phyloP scores from a whole-genome alignment of 1,284 basidiomycete genomes.

The Singerocomus rubriflavus region DNA sequence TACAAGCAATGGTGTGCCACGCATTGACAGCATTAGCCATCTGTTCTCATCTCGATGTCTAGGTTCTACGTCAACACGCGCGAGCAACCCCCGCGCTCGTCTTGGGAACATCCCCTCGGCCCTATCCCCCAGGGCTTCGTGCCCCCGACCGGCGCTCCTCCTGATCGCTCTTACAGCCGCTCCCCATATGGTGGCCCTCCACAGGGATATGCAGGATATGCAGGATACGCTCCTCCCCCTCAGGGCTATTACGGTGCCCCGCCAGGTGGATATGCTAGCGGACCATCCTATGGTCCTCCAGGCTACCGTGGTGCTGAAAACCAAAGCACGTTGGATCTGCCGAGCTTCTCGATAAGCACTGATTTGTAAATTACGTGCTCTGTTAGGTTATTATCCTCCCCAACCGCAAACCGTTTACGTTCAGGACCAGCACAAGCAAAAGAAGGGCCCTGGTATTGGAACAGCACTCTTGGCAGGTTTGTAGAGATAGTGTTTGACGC shows the following conservation, averaged over 20 bases:
- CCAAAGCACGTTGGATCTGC: constrained; percentile 21
- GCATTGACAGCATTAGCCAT: neutral
- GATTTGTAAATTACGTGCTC: neutral
- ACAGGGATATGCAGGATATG: constrained; percentile 26
- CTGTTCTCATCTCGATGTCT: constrained; percentile 1
- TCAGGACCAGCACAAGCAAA: constrained; percentile 18
- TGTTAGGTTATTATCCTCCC: constrained; percentile 16
- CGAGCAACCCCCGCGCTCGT: constrained; percentile 57
- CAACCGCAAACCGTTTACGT: constrained; percentile 16
- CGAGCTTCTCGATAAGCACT: neutral
- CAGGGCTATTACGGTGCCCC: constrained; percentile 25
- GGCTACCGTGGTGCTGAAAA: constrained; percentile 4
- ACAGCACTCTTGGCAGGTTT: constrained; percentile 28
- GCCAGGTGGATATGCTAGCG: constrained; percentile 18
- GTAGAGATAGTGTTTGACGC: constrained; percentile 4
- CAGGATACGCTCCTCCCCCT: constrained; percentile 10
- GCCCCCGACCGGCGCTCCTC: constrained; percentile 38
- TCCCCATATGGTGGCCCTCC: constrained; percentile 32
- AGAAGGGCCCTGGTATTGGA: constrained; percentile 29
- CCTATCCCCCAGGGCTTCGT: constrained; percentile 39
- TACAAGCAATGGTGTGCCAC: constrained; percentile 62
- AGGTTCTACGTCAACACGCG: constrained; percentile 74
- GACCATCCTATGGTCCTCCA: neutral
- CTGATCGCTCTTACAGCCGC: constrained; percentile 25
- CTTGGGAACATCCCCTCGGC: constrained; percentile 65